Percentiles rank a stretch among this genome's conserved stretches.
phyloP scores from a whole-genome alignment of 2,329 filamentous ascomycete genomes.

The Emmonsiellopsis sp. region DNA sequence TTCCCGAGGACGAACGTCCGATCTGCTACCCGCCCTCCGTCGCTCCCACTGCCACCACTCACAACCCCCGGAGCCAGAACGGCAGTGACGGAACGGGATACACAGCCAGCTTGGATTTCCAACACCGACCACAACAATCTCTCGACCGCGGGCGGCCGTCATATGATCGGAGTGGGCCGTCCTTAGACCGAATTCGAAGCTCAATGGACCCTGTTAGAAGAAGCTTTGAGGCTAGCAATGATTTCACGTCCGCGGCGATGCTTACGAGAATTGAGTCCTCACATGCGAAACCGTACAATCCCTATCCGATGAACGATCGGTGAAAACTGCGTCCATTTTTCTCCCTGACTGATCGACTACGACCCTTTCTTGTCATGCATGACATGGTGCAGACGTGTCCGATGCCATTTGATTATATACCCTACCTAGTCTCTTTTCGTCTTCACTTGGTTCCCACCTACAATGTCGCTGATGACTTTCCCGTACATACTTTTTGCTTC shows the following conservation, averaged over 20 bases:
- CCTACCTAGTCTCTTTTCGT: conserved; percentile 20
- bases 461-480: neutral
- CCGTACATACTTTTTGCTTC: neutral
- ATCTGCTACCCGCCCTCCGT: conserved; percentile 82
- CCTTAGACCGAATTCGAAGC: conserved; percentile 76
- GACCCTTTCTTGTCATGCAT: neutral
- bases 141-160: conserved; percentile 50
- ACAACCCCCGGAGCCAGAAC: conserved; percentile 76
- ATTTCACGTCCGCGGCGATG: conserved; percentile 85
- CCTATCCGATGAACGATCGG: neutral
- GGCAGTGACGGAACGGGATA: conserved; percentile 92
- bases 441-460: neutral
- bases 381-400: neutral
- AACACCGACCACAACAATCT: conserved; percentile 50
- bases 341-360: neutral
- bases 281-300: neutral
- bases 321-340: neutral
- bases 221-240: conserved; percentile 77
- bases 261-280: conserved; percentile 47
- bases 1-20: conserved; percentile 80
- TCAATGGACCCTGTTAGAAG: conserved; percentile 79
- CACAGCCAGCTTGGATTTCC: conserved; percentile 46
- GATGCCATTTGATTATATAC: conserved; percentile 15
- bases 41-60: conserved; percentile 63
- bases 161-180: conserved; percentile 63